Evolutionary conservation across 2,329 filamentous ascomycete species (phyloP), one percentile per base, ranked within the genome.

Genomic region (Penicillium rolfsii): DNA sequence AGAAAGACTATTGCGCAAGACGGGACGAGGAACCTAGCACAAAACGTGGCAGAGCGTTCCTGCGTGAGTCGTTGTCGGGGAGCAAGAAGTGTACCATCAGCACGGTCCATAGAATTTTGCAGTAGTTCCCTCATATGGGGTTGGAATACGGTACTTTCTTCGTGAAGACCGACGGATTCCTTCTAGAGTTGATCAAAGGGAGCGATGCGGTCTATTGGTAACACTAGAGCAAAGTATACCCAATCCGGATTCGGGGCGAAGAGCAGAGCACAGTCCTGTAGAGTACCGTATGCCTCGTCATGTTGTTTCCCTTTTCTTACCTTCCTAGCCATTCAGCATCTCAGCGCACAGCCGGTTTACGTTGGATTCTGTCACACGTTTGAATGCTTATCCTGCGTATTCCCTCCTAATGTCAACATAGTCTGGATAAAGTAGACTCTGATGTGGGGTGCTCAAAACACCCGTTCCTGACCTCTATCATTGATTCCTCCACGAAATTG

Each of bases 11-110:
- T 22, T 26, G 28, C 28, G 28, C 24, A 26, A n/a, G 24, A 26
- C 22, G 36, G 50, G n/a, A 52, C 16, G 52, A 56, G 24, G 30
- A 48, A 24, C 41, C 36, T 22, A 35, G 53, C 40, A 57, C 11
- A 63, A 60, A 63, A 61, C 55, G 58, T 62, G 63, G 61, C 58
- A 59, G 49, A 50, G 63, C 30, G 70, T 70, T 70, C 66, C 66
- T 72, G 69, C 67, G 64, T 61, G 67, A 61, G 54, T 63, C 40
- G 33, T 57, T 38, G 35, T 57, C 45, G 35, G 52, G 52, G 65
- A 56, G 48, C 36, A 49, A 33, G 16, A 35, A n/a, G 24, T 4
- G 22, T 38, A 41, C 35, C 26, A 45, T 4, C 35, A 52, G 45
- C 46, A 52, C 30, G 19, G 19, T 19, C 33, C 28, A 24, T 45